Conservation (phyloP, 2,329 filamentous ascomycete species). For the Colletotrichum sp. region DNA sequence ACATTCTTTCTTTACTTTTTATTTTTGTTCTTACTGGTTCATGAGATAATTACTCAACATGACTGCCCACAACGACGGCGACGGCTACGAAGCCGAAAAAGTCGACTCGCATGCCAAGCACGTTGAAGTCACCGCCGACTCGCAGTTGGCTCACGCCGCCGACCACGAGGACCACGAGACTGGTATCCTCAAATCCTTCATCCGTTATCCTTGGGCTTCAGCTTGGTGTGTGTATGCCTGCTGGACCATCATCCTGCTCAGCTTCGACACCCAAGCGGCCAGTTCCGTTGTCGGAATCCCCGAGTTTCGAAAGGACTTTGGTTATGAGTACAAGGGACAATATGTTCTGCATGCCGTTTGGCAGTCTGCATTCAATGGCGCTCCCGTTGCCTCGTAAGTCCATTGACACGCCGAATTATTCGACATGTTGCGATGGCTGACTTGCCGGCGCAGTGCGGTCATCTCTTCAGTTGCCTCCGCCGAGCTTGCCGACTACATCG, state of each 20-base stretch:
- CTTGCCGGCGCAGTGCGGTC: conserved; percentile 14
- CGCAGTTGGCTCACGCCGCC: not conserved
- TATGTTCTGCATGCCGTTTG: conserved; percentile 47
- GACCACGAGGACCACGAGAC: conserved; percentile 32
- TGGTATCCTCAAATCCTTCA: conserved; percentile 25
- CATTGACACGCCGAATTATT: not conserved
- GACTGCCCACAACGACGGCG: not conserved
- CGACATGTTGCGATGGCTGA: not conserved
- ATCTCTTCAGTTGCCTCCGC: conserved; percentile 34
- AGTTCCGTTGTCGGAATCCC: conserved; percentile 48
- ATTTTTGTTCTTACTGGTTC: not conserved
- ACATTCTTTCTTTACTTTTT: not conserved
- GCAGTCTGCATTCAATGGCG: conserved; percentile 49
- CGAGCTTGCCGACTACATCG: conserved; percentile 36
- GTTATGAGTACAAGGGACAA: conserved; percentile 35
- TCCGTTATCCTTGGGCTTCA: conserved; percentile 28
- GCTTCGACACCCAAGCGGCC: conserved; percentile 45
- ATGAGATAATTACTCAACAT: not conserved
- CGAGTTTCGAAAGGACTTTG: conserved; percentile 50
- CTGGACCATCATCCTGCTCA: conserved; percentile 42
- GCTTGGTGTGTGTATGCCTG: conserved; percentile 43
- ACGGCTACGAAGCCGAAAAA: conserved; percentile 7
- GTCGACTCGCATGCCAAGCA: not conserved
- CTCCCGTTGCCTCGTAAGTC: conserved; percentile 40
- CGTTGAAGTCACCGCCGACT: not conserved